Evolutionary conservation across 1,284 basidiomycete genomes (phyloP).

Genomic region (Irpex lacteus): DNA sequence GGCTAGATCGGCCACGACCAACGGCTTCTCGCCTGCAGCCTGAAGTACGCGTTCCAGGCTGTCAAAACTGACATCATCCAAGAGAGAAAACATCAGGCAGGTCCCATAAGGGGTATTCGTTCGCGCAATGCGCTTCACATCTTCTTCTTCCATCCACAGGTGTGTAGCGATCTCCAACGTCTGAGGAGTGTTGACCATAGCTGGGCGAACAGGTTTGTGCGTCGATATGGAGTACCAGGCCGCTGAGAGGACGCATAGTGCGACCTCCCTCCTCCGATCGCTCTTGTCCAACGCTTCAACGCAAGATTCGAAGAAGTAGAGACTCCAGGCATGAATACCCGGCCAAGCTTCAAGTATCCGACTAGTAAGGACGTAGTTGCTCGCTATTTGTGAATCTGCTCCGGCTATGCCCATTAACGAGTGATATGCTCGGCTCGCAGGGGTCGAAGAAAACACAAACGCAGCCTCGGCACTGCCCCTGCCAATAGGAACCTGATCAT

Average conservation of each 20-base stretch:
- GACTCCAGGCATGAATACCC: slow-evolving; percentile 36
- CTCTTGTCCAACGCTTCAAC: slow-evolving; percentile 18
- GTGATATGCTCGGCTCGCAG: slow-evolving; percentile 28
- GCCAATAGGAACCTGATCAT: background rate
- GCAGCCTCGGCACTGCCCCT: background rate
- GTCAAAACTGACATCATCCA: slow-evolving; percentile 20
- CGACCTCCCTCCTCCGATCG: slow-evolving; percentile 18
- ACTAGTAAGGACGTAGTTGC: slow-evolving; percentile 18
- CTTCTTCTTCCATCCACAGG: slow-evolving; percentile 34
- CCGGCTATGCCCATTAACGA: slow-evolving; percentile 33
- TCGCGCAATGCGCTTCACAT: slow-evolving; percentile 15
- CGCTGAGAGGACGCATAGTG: slow-evolving; percentile 24
- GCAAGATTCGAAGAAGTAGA: slow-evolving; percentile 30
- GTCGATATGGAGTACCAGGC: background rate
- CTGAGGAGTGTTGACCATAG: slow-evolving; percentile 30
- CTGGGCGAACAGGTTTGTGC: slow-evolving; percentile 24
- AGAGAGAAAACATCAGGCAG: slow-evolving; percentile 20
- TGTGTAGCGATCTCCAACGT: slow-evolving; percentile 33
- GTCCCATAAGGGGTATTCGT: slow-evolving; percentile 25
- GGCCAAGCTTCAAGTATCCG: slow-evolving; percentile 31
- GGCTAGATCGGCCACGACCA: slow-evolving; percentile 28
- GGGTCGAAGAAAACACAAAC: slow-evolving; percentile 2
- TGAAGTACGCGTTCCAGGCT: slow-evolving; percentile 29
- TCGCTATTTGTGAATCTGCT: slow-evolving; percentile 26
- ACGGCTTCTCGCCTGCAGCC: slow-evolving; percentile 24